Evolutionary conservation across 441 rosid species (phyloP), one percentile per base, ranked within the genome.

Genomic region (Gossypium lobatum): DNA sequence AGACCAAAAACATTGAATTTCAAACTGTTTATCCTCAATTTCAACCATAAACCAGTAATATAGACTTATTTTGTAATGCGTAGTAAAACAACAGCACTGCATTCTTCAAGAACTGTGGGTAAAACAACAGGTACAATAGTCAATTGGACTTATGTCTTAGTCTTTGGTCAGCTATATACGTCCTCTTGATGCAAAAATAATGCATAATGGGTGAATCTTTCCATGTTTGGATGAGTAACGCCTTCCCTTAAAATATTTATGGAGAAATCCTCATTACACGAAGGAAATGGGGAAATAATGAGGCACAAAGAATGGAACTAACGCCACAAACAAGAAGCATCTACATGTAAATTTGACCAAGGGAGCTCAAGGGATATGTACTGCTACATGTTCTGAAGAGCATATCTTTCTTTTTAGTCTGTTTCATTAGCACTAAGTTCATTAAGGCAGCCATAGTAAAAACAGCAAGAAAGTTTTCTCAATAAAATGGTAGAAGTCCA

Each of bases 151-250:
- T 68, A 5, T 45, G 34, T 21, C 31, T 21, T 65, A 14, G 70
- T 13, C 6, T 23, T 8, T 25, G 20, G 9, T 67, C 71, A 50
- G 42, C 72, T 16, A n/a, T 48, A 16, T n/a, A 52, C 3, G 45
- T 46, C 57, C 57, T 52, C 16, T 31, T 14, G 6, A 68, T 16
- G 72, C 42, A 68, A 46, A 52, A 13, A 28, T 8, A 52, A 28
- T 26, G 72, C 72, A 16, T 68, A n/a, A 67, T 26, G 60, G 34
- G 26, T 50, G 72, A 52, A 50, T n/a, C n/a, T 68, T 63, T 10
- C 71, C 72, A 9, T 52, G 60, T 10, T 26, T 68, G 26, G 60
- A 68, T 52, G 10, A 68, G 45, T 52, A 25, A 46, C 9, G 46
- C 46, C 45, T 28, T 26, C 14, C 20, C 5, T 26, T 68, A 52